Base-by-base conservation (phyloP, 371 early-diverging fungal genomes). In the Mortierella sp. region DNA sequence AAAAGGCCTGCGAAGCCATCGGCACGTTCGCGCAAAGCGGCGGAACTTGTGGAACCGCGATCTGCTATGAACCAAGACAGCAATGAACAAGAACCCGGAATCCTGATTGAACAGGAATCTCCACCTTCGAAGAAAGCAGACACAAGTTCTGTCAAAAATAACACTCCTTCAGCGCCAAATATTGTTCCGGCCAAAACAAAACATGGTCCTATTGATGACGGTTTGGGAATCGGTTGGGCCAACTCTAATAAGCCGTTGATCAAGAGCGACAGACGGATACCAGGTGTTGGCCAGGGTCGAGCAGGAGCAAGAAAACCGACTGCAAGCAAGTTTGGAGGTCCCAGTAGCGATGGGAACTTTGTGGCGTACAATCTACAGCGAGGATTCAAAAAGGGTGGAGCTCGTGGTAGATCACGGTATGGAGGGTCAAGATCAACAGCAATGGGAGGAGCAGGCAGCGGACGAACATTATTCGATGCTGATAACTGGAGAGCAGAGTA, bases 331-430 rank as follows among this genome's bases (percentile, higher is more conserved):
- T 56, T 39, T 56, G 60, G 75, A 1, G 53, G 64, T 7, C 17
- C 68, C 32, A 43, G 31, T 0, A 30, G 34, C 17, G 60, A 60
- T 12, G 76, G 69, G 30, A 75, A 75, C 39, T 75, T 55, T 60
- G 76, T 75, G 14, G 69, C 76, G 3, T 75, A 75, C 39, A 75
- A 69, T 28, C 60, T 75, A 4, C 76, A 75, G 19, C 54, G 69
- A 11, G 53, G 58, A 14, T 64, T 53, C 46, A 60, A 42, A 60
- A 63, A 64, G 48, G 62, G 75, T 5, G 60, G 75, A 5, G 43
- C 50, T 17, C 59, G 64, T 12, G 75, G 75, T 5, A 57, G 39
- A 44, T 62, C 63, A 15, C 66, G 72, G 1, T 72, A 66, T 44
- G 72, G 60, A 17, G 42, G 51, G 9, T 60, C 65, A 12, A 58